Conservation (phyloP, 169 alveolate species). For the Cyclospora cayetanensis region DNA sequence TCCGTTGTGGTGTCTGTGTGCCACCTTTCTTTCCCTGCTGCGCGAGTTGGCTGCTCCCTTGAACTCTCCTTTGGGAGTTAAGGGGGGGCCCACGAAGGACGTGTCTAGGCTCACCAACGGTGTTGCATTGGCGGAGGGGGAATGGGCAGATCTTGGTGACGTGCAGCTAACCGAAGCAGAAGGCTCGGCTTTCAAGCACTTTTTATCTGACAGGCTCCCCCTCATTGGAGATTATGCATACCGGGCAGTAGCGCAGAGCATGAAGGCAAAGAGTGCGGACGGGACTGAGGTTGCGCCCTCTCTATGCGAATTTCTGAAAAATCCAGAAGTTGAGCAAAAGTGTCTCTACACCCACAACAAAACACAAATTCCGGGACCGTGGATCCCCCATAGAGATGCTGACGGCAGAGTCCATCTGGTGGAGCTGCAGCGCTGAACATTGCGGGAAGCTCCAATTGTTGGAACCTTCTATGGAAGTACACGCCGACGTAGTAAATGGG, state of each 20-base stretch:
- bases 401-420: conserved; percentile 1
- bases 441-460: too few relatives aligned
- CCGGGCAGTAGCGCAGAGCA: not conserved
- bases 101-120: too few relatives aligned
- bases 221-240: conserved; percentile 8
- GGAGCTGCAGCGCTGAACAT: not conserved
- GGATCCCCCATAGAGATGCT: conserved; percentile 16
- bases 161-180: not conserved
- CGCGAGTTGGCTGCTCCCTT: conserved; percentile 19
- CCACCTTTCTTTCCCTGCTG: not conserved
- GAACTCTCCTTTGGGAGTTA: not conserved
- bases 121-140: too few relatives aligned
- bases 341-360: conserved; percentile 35
- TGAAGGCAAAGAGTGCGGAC: not conserved
- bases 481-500: too few relatives aligned
- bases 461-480: too few relatives aligned
- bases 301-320: not conserved
- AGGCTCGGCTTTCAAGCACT: not conserved
- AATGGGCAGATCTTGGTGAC: not conserved
- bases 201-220: not conserved
- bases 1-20: conserved; percentile 19
- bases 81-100: not conserved
- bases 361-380: not conserved
- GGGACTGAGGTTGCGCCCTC: not conserved
- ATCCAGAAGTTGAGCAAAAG: not conserved